phyloP scores from a whole-genome alignment of 768 basidiomycete species.

The Mycena pura region DNA sequence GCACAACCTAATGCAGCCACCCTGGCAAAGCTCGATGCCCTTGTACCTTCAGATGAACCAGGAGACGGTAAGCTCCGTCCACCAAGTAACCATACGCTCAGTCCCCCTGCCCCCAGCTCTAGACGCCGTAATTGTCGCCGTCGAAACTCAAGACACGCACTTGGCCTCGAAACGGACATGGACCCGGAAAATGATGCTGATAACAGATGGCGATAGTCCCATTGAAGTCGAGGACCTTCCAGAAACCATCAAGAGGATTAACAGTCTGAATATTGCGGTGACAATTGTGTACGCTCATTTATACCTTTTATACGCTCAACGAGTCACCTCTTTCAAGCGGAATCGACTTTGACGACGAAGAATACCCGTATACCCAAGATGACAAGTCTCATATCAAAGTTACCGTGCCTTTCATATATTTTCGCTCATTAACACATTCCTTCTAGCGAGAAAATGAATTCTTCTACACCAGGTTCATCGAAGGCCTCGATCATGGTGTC shows the following conservation, averaged over 20 bases:
- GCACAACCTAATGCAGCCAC: slow-evolving; percentile 69
- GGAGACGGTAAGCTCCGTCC: slow-evolving; percentile 68
- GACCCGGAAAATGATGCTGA: slow-evolving; percentile 81
- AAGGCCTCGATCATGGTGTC: slow-evolving; percentile 53
- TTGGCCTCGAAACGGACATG: slow-evolving; percentile 78
- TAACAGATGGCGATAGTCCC: slow-evolving; percentile 86
- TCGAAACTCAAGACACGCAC: slow-evolving; percentile 77
- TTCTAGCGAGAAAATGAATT: slow-evolving; percentile 73
- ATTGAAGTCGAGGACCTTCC: slow-evolving; percentile 77
- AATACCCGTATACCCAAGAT: slow-evolving; percentile 65
- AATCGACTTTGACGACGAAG: slow-evolving; percentile 85
- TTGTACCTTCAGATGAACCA: slow-evolving; percentile 58
- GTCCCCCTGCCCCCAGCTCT: slow-evolving; percentile 58
- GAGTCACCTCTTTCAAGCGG: slow-evolving; percentile 57
- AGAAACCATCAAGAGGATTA: slow-evolving; percentile 72
- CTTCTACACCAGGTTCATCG: slow-evolving; percentile 63
- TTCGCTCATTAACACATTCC: not conserved
- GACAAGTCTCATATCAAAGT: slow-evolving; percentile 81
- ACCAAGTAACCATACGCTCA: not conserved
- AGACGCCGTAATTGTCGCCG: slow-evolving; percentile 85
- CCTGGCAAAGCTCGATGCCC: slow-evolving; percentile 66
- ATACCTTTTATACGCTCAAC: not conserved
- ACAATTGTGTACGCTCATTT: slow-evolving; percentile 69
- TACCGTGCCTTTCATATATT: not conserved
- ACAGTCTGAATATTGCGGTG: slow-evolving; percentile 59